Percentiles rank a stretch among this genome's conserved stretches.
Conservation (phyloP, 139 green algal species). For the Pedinophyceae sp. region DNA sequence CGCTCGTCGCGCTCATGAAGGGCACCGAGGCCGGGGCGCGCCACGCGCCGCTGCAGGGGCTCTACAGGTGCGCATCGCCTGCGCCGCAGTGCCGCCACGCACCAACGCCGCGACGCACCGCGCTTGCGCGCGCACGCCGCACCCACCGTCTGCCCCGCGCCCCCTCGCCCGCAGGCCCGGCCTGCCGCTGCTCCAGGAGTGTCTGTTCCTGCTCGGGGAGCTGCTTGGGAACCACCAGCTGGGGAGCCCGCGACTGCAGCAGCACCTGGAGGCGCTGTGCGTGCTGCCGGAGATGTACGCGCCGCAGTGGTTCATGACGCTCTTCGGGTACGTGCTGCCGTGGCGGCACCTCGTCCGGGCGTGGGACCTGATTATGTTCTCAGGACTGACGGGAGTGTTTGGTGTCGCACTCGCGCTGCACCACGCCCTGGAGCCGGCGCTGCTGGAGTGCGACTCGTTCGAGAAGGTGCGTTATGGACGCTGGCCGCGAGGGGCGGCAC, state of each 20-base stretch:
- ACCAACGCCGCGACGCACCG: too few species aligned
- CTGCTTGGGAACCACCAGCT: neutral
- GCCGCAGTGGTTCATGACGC: constrained; percentile 34
- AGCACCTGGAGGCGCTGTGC: constrained; percentile 23
- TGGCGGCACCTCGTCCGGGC: constrained; percentile 12
- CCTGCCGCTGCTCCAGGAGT: constrained; percentile 63
- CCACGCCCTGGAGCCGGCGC: neutral
- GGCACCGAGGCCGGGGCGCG: constrained; percentile 15
- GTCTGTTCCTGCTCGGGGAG: constrained; percentile 41
- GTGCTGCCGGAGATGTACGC: constrained; percentile 22
- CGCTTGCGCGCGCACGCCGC: too few species aligned
- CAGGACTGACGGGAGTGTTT: neutral
- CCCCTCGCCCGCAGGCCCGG: constrained; percentile 34
- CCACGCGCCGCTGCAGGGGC: neutral
- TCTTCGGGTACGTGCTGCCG: constrained; percentile 29
- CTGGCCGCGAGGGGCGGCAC: too few species aligned
- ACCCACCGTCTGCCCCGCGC: too few species aligned
- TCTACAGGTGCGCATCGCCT: too few species aligned
- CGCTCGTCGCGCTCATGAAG: constrained; percentile 62
- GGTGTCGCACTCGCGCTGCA: neutral
- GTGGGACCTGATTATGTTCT: neutral
- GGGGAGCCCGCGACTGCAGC: constrained; percentile 25
- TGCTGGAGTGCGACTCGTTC: neutral
- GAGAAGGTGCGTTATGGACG: too few species aligned
- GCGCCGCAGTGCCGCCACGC: too few species aligned